phyloP scores from a whole-genome alignment of 1,284 basidiomycete species.

The Hymenochaete sp. region DNA sequence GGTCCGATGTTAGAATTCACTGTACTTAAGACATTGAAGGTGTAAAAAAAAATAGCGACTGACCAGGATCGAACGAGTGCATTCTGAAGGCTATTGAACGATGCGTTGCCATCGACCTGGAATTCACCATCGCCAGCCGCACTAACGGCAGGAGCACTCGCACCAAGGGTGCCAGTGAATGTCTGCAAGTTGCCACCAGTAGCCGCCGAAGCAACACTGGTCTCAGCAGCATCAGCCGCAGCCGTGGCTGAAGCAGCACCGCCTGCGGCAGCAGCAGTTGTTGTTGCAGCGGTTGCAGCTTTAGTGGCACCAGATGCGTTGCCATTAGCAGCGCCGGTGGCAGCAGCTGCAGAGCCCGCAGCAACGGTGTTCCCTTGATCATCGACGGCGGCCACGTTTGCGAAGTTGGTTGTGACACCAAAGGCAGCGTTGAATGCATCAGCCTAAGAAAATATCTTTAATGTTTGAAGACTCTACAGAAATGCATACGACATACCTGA shows the following conservation, averaged over 20 bases:
- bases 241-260: constrained; percentile 4
- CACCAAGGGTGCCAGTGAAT: constrained; percentile 45
- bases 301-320: constrained; percentile 17
- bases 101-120: constrained; percentile 37
- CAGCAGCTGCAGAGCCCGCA: constrained; percentile 19
- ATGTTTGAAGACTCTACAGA: too few relatives aligned
- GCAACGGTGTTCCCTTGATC: constrained; percentile 31
- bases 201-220: constrained; percentile 22
- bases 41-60: neutral
- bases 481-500: constrained; percentile 23
- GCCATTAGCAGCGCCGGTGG: constrained; percentile 16
- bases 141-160: constrained; percentile 38
- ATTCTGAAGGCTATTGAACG: constrained; percentile 41
- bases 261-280: constrained; percentile 13
- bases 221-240: constrained; percentile 13
- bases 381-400: constrained; percentile 28
- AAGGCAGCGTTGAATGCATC: constrained; percentile 53
- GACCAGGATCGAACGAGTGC: constrained; percentile 47
- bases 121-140: constrained; percentile 38
- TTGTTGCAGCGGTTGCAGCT: constrained; percentile 17
- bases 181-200: constrained; percentile 41
- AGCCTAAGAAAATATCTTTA: constrained; percentile 26
- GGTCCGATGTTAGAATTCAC: neutral
- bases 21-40: neutral
- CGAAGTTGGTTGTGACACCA: constrained; percentile 39